Evolutionary conservation across 768 basidiomycete genomes (phyloP).

Genomic region (Amanita exitialis): DNA sequence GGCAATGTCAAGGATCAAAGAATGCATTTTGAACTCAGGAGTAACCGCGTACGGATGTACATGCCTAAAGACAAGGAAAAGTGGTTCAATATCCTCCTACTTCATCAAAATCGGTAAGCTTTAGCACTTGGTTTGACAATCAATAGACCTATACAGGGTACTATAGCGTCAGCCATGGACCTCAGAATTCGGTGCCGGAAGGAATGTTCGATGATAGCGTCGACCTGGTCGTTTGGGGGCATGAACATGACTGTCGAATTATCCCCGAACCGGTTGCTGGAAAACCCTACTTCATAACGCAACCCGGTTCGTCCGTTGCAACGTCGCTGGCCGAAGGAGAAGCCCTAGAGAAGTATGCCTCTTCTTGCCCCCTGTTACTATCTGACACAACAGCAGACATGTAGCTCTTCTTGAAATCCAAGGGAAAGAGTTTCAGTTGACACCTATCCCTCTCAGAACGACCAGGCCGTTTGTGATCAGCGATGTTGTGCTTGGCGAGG

Average conservation of each 20-base stretch:
- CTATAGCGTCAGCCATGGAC: slow-evolving; percentile 83
- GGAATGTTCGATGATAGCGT: slow-evolving; percentile 95
- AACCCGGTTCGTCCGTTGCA: slow-evolving; percentile 93
- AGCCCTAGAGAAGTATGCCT: slow-evolving; percentile 72
- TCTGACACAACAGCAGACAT: slow-evolving; percentile 43
- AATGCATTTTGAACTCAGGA: slow-evolving; percentile 93
- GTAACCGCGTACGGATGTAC: slow-evolving; percentile 92
- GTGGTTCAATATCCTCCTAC: slow-evolving; percentile 90
- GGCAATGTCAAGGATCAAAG: slow-evolving; percentile 95
- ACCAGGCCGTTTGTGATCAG: slow-evolving; percentile 93
- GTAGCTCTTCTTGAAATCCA: slow-evolving; percentile 85
- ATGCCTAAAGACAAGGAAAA: slow-evolving; percentile 85
- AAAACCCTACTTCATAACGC: slow-evolving; percentile 84
- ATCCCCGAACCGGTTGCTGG: slow-evolving; percentile 85
- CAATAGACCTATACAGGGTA: background rate
- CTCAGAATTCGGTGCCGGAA: slow-evolving; percentile 91
- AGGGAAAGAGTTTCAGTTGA: slow-evolving; percentile 79
- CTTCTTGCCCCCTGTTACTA: background rate
- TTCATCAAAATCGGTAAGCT: slow-evolving; percentile 92
- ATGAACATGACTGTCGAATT: slow-evolving; percentile 96
- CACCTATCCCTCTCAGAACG: slow-evolving; percentile 79
- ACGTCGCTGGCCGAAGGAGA: slow-evolving; percentile 94
- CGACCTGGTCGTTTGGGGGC: slow-evolving; percentile 94
- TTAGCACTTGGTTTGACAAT: background rate
- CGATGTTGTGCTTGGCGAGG: slow-evolving; percentile 65